phyloP scores from a whole-genome alignment of 176 grass and related monocot genomes.

The Hordeum vulgare region DNA sequence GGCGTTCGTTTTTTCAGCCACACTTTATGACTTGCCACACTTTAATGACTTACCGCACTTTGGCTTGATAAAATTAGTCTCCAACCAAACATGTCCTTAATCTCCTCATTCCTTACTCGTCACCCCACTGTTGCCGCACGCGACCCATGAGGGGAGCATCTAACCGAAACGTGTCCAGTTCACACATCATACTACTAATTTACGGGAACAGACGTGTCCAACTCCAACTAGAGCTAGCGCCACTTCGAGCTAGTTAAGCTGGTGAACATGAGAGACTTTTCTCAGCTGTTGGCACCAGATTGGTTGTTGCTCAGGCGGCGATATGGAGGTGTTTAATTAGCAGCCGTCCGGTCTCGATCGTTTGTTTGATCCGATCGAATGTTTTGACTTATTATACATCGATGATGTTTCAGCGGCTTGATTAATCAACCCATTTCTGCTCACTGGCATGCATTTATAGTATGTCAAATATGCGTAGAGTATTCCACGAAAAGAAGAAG shows the following conservation, averaged over 20 bases:
- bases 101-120: background rate
- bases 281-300: background rate
- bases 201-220: background rate
- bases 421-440: background rate
- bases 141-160: background rate
- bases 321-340: background rate
- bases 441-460: background rate
- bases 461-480: background rate
- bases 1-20: too few relatives aligned
- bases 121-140: background rate
- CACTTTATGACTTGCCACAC: too few relatives aligned
- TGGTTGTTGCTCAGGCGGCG: background rate
- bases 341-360: background rate
- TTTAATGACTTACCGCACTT: too few relatives aligned
- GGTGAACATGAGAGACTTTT: too few relatives aligned
- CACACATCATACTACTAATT: too few relatives aligned
- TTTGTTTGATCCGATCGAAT: background rate
- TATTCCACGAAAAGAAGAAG: background rate
- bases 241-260: too few relatives aligned
- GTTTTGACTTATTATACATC: background rate
- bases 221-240: background rate
- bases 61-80: too few relatives aligned
- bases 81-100: too few relatives aligned
- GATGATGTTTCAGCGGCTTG: background rate
- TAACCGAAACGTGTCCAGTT: background rate